These are phyloP conservation scores for Actinidia polygama DNA, from an alignment of 179 eudicot genomes.

Conservation along the genomic window DNA sequence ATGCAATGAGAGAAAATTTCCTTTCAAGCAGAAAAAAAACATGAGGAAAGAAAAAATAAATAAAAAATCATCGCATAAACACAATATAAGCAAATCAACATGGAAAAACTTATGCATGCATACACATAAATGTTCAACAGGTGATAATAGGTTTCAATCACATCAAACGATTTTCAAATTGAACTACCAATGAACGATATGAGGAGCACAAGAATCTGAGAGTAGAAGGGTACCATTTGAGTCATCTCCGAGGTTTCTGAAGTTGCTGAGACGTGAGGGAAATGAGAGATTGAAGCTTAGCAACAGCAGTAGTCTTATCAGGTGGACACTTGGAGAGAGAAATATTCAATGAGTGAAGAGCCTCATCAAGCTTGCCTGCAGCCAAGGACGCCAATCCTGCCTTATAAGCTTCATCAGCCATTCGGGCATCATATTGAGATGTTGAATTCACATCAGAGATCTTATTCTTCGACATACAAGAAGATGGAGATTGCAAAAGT, in stretches of 20 bases:
- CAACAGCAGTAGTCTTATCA: constrained; percentile 65
- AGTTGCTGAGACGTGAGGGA: constrained; percentile 55
- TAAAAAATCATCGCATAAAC: not conserved
- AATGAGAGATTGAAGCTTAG: constrained; percentile 75
- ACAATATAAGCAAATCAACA: not conserved
- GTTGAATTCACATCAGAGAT: constrained; percentile 20
- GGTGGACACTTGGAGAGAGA: constrained; percentile 86
- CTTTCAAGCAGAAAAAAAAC: not conserved
- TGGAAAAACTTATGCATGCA: not conserved
- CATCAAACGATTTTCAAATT: not conserved
- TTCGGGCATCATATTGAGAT: constrained; percentile 50
- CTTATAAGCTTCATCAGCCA: constrained; percentile 77
- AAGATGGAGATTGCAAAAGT: constrained; percentile 41
- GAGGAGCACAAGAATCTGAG: not conserved
- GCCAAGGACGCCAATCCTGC: constrained; percentile 70
- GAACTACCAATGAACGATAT: not conserved
- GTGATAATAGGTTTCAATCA: not conserved
- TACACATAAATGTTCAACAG: not conserved
- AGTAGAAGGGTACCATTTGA: constrained; percentile 23
- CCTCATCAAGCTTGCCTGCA: constrained; percentile 74
- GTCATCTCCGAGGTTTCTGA: constrained; percentile 48
- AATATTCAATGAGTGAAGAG: constrained; percentile 58
- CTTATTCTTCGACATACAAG: constrained; percentile 33
- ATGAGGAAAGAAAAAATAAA: no score
- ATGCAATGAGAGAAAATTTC: not conserved